These are phyloP conservation scores for Fusarium xylarioides DNA, from an alignment of 2,329 filamentous ascomycete genomes.

Conservation along the genomic window DNA sequence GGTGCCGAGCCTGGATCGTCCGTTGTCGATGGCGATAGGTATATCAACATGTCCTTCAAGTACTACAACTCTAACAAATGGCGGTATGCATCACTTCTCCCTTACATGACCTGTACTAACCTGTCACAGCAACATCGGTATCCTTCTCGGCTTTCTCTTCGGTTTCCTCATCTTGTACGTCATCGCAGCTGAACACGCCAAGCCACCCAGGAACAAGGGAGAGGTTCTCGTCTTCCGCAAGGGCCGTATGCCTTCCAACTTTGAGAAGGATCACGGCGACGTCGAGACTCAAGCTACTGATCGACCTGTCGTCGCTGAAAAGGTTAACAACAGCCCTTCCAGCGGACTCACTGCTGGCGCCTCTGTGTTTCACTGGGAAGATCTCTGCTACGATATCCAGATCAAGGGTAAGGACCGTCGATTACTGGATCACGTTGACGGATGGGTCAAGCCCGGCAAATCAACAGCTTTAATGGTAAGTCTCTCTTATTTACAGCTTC, in stretches of 20 bases:
- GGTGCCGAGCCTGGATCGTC: constrained; percentile 63
- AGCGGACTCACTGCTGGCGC: constrained; percentile 17
- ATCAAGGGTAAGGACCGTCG: constrained; percentile 72
- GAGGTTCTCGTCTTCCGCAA: constrained; percentile 74
- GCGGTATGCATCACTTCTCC: constrained; percentile 40
- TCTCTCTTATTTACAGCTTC: too few species aligned
- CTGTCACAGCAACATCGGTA: constrained; percentile 68
- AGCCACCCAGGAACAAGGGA: constrained; percentile 68
- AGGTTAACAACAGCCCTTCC: background rate
- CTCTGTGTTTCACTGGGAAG: constrained; percentile 73
- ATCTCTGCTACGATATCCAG: constrained; percentile 69
- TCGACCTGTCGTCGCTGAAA: constrained; percentile 30
- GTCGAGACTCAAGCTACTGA: constrained; percentile 43
- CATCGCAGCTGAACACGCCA: constrained; percentile 70
- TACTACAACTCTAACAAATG: constrained; percentile 68
- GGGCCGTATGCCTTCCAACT: constrained; percentile 64
- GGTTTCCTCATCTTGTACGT: constrained; percentile 73
- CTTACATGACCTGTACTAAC: accelerated
- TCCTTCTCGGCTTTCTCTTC: constrained; percentile 70
- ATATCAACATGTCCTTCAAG: constrained; percentile 62
- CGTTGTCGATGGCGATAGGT: constrained; percentile 68
- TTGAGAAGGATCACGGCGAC: constrained; percentile 57
- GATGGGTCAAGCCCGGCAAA: constrained; percentile 80
- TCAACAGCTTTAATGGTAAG: constrained; percentile 62
- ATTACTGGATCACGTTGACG: constrained; percentile 76